These are phyloP conservation scores for Globisporangium orthogonon DNA, from an alignment of 352 stramenopile genomes.

Conservation along the genomic window DNA sequence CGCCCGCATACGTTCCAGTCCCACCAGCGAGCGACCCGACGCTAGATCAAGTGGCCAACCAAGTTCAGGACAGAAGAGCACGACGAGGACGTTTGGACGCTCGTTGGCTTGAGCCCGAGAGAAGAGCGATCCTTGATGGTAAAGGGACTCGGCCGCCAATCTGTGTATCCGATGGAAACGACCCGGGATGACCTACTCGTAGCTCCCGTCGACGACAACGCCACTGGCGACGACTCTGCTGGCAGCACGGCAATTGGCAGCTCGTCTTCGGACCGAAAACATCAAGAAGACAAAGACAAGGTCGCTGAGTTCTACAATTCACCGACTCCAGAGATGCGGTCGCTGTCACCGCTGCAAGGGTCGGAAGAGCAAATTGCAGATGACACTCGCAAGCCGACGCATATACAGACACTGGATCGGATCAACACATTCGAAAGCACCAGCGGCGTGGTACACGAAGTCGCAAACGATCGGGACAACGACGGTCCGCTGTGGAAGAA, in stretches of 20 bases:
- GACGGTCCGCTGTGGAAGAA: slow-evolving; percentile 5
- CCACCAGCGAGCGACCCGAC: neutral
- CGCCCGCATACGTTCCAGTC: neutral
- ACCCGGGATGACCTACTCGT: slow-evolving; percentile 13
- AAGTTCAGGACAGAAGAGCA: neutral
- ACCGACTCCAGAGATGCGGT: neutral
- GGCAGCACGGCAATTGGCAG: neutral
- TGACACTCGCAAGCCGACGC: neutral
- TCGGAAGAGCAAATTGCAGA: neutral
- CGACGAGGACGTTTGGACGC: neutral
- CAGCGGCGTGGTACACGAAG: neutral
- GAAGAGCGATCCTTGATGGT: slow-evolving; percentile 25
- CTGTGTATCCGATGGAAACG: slow-evolving; percentile 58
- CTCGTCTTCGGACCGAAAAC: neutral
- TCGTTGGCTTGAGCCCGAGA: slow-evolving; percentile 3
- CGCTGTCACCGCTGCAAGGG: neutral
- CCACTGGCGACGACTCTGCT: slow-evolving; percentile 12
- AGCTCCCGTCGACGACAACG: slow-evolving; percentile 5
- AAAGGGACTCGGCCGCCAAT: slow-evolving; percentile 55
- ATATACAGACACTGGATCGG: neutral
- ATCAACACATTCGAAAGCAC: neutral
- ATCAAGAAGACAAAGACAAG: slow-evolving; percentile 1
- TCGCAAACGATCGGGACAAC: slow-evolving; percentile 8
- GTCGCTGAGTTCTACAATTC: slow-evolving; percentile 4
- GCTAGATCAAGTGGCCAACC: neutral